Percentiles rank a stretch among this genome's conserved stretches.
Evolutionary conservation across 768 basidiomycete species (phyloP).

Genomic region (Roridomyces roridus): DNA sequence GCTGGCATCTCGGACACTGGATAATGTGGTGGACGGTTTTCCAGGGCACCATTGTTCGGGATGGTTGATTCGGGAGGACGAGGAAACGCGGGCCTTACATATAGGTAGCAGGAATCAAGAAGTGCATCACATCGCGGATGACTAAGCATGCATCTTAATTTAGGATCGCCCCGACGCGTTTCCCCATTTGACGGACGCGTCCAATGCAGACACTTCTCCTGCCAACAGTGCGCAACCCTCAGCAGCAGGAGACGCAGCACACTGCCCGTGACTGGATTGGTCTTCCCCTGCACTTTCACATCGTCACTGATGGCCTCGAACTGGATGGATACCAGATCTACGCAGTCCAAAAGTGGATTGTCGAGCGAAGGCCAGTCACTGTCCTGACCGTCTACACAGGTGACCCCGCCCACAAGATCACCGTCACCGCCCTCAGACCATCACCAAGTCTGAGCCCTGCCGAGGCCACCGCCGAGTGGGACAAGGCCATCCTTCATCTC

Average conservation of each 20-base stretch:
- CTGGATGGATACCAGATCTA: constrained; percentile 79
- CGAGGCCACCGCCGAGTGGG: constrained; percentile 63
- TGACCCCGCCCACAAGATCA: constrained; percentile 73
- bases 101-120: no score
- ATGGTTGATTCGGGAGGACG: no score
- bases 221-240: constrained; percentile 16
- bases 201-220: constrained; percentile 14
- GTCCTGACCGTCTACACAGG: constrained; percentile 81
- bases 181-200: no score
- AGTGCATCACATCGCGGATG: no score
- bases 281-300: constrained; percentile 51
- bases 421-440: constrained; percentile 62
- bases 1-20: constrained; percentile 62
- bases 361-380: constrained; percentile 65
- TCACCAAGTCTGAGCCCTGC: constrained; percentile 43
- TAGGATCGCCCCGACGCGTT: not conserved
- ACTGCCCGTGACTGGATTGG: constrained; percentile 47
- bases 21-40: constrained; percentile 42
- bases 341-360: constrained; percentile 88
- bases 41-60: constrained; percentile 17
- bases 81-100: no score
- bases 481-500: constrained; percentile 62
- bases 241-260: constrained; percentile 10
- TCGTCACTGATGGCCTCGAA: constrained; percentile 53
- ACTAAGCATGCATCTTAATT: no score